These are phyloP conservation scores for Cicer judaicum DNA, from an alignment of 306 rosid genomes.

Conservation along the genomic window DNA sequence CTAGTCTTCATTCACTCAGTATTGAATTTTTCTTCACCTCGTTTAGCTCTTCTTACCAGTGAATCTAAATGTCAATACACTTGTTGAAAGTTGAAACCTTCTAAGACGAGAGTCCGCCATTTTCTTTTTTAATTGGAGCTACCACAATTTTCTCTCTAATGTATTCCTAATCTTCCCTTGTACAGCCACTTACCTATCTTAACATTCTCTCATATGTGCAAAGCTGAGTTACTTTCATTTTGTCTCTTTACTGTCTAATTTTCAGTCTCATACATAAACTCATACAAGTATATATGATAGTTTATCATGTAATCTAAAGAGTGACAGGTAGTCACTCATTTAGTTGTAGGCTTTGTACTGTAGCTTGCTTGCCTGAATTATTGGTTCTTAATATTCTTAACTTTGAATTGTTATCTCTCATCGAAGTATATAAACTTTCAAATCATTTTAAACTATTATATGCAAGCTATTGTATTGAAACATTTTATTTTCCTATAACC, in stretches of 20 bases:
- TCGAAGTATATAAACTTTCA: neutral
- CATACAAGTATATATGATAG: conserved; percentile 7
- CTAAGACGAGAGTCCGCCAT: neutral
- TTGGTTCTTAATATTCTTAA: conserved; percentile 39
- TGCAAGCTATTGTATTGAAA: neutral
- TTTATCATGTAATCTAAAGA: neutral
- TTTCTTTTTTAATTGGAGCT: neutral
- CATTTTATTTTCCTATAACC: neutral
- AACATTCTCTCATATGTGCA: neutral
- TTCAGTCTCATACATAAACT: neutral
- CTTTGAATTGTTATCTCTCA: conserved; percentile 15
- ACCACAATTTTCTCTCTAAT: neutral
- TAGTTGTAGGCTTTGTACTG: conserved; percentile 6
- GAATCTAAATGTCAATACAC: neutral
- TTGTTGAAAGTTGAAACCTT: too few relatives aligned
- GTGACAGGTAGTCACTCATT: neutral
- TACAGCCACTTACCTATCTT: neutral
- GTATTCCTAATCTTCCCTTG: neutral
- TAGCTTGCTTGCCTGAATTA: conserved; percentile 1
- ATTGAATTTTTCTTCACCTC: neutral
- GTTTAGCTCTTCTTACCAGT: neutral
- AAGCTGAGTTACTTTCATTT: neutral
- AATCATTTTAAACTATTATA: conserved; percentile 19
- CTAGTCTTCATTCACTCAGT: neutral
- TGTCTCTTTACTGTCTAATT: neutral